Base-by-base conservation (phyloP, 1,139 yeast genomes). In the Pneumocystis wakefieldiae region DNA sequence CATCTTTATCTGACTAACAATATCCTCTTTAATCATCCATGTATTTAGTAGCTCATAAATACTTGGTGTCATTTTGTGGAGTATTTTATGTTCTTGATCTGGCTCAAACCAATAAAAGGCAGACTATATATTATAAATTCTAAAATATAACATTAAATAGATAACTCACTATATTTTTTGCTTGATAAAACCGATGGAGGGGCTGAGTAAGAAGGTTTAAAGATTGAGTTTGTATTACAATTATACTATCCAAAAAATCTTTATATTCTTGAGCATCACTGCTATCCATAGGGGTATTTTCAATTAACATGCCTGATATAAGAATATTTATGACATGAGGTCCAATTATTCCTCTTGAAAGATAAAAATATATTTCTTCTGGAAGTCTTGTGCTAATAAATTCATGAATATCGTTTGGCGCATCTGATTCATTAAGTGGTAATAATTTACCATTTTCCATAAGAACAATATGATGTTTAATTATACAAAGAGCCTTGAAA, bases 351-450 rank as follows among this genome's bases (percentile, higher is more conserved):
- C 97, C 98, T 63, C 86, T 75, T 0, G 95, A 85, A 70, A 84
- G 83, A 73, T 90, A 92, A 71, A 86, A 89, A 71, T 83, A 85
- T 60, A 87, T 78, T 74, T 91, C 97, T 61, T 90, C 87, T 1
- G 97, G 96, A 63, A 92, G 77, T 70, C 94, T 81, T 72, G 87
- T 91, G 3, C 95, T 90, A 62, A 92, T 80, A 63, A 91, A 81
- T 62, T 86, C 92, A 71, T 88, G 95, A 29, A 88, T 78, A 72
- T 90, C 95, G 67, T 82, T 81, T 5, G 97, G 97, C 37, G 84
- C 78, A 36, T 68, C 70, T 38, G 69, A 73, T 60, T 72, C 72
- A 19, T 72, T 76, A 68, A 77, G 79, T 41, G 87, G 79, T 67
- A 83, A 87, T 17, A 87, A 88, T 62, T 79, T 76, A 39, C 97